Percentiles rank a stretch among this genome's conserved stretches.
Evolutionary conservation across 805 yeast genomes (phyloP).

Genomic region (Candida endomychidarum): DNA sequence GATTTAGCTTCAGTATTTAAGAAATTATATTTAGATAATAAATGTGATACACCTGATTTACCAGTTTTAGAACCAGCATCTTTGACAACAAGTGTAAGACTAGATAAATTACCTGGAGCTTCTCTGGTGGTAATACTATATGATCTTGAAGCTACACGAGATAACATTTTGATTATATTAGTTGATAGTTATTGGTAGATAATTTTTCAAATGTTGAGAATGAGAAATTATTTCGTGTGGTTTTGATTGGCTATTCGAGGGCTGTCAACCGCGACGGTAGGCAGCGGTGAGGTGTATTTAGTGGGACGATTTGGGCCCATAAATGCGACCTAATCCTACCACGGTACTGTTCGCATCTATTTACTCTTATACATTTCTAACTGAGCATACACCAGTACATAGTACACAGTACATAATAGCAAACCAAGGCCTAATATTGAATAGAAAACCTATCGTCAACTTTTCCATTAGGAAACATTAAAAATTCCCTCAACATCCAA

Average conservation of each 20-base stretch:
- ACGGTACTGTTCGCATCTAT: too few relatives aligned
- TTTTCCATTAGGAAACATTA: too few relatives aligned
- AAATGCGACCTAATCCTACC: too few relatives aligned
- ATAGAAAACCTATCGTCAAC: too few relatives aligned
- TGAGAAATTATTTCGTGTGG: constrained; percentile 3
- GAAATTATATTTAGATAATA: constrained; percentile 80
- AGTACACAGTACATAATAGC: too few relatives aligned
- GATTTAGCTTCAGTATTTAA: constrained; percentile 80
- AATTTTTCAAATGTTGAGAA: constrained; percentile 5
- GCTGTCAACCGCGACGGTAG: too few relatives aligned
- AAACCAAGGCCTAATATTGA: too few relatives aligned
- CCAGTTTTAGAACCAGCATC: constrained; percentile 81
- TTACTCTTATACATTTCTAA: too few relatives aligned
- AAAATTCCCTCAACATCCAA: too few relatives aligned
- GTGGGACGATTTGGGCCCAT: too few relatives aligned
- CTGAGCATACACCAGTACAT: too few relatives aligned
- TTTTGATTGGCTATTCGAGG: constrained; percentile 9
- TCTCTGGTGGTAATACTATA: constrained; percentile 54
- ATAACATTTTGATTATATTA: constrained; percentile 29
- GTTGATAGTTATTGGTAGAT: not conserved
- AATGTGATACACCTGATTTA: constrained; percentile 80
- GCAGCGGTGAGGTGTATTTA: too few relatives aligned
- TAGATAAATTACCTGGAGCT: constrained; percentile 65
- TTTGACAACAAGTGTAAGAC: constrained; percentile 72
- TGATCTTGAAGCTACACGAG: constrained; percentile 43